These are phyloP conservation scores for Penicillium sp. DNA, from an alignment of 2,329 filamentous ascomycete genomes.

Conservation along the genomic window DNA sequence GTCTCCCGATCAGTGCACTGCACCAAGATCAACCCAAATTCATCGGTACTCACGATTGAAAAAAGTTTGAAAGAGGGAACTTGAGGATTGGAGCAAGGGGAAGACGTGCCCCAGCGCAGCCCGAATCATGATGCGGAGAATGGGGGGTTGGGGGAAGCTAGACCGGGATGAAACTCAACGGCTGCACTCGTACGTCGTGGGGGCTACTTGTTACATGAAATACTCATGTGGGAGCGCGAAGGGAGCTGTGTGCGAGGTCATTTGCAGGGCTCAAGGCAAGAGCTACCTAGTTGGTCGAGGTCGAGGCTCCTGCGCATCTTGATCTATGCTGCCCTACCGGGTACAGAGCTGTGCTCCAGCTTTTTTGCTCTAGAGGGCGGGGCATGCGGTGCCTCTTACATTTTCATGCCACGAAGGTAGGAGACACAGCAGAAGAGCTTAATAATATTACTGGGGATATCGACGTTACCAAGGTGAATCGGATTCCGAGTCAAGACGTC, in stretches of 20 bases:
- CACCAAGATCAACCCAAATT: background rate
- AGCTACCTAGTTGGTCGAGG: constrained; percentile 14
- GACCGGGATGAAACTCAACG: constrained; percentile 25
- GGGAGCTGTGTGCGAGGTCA: background rate
- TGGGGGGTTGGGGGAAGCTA: constrained; percentile 6
- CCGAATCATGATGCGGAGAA: constrained; percentile 24
- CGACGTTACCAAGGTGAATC: background rate
- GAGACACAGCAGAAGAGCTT: background rate
- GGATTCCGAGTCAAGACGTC: background rate
- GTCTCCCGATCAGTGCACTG: background rate
- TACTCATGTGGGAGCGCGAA: constrained; percentile 9
- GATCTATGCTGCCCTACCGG: background rate
- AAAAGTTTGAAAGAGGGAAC: background rate
- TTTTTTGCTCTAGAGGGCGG: background rate
- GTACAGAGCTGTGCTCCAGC: background rate
- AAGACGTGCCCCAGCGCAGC: constrained; percentile 8
- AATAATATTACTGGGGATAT: background rate
- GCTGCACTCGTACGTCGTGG: constrained; percentile 5
- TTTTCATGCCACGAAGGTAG: background rate
- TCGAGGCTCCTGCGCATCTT: constrained; percentile 12
- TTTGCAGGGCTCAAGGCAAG: constrained; percentile 11
- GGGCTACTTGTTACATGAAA: constrained; percentile 1
- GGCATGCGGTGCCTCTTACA: background rate
- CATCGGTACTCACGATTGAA: too few relatives aligned
- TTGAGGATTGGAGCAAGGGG: background rate